These are phyloP conservation scores for Teratosphaeria pseudoeucalypti DNA, from an alignment of 2,329 filamentous ascomycete genomes.

Conservation along the genomic window DNA sequence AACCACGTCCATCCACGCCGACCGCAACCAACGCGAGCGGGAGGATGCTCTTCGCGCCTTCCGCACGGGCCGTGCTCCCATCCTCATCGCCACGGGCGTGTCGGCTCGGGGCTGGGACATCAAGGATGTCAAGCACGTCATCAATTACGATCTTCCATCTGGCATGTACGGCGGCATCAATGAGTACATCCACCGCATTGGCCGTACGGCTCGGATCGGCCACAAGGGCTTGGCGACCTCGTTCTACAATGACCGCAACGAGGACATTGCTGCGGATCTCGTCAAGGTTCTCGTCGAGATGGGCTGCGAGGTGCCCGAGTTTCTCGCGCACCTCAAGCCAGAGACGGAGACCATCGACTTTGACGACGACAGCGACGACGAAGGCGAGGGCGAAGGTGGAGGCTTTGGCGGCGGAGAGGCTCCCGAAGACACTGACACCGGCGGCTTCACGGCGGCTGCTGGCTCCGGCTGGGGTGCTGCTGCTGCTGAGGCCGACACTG, in stretches of 20 bases:
- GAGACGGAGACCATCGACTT: slow-evolving; percentile 33
- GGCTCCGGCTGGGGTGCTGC: slow-evolving; percentile 12
- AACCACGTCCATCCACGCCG: slow-evolving; percentile 76
- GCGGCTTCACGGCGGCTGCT: slow-evolving; percentile 3
- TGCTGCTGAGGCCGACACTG: slow-evolving; percentile 1
- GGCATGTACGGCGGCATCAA: slow-evolving; percentile 72
- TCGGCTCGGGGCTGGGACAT: slow-evolving; percentile 84
- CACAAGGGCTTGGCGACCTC: slow-evolving; percentile 78
- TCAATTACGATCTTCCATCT: slow-evolving; percentile 84
- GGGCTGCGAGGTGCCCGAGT: slow-evolving; percentile 69
- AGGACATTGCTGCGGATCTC: slow-evolving; percentile 60
- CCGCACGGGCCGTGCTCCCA: slow-evolving; percentile 60
- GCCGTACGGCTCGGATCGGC: slow-evolving; percentile 88
- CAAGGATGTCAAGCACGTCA: slow-evolving; percentile 74
- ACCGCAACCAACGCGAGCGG: slow-evolving; percentile 80
- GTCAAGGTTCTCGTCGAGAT: slow-evolving; percentile 76
- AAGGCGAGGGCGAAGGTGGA: slow-evolving; percentile 2
- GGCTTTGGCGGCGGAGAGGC: slow-evolving; percentile 3
- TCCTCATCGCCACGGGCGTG: slow-evolving; percentile 78
- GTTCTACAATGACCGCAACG: slow-evolving; percentile 73
- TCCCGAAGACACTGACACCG: slow-evolving; percentile 10
- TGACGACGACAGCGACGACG: slow-evolving; percentile 10
- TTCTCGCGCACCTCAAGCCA: slow-evolving; percentile 57
- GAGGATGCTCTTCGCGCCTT: slow-evolving; percentile 84
- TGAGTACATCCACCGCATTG: slow-evolving; percentile 91